Conservation (phyloP, 176 grass and related monocot genomes). For the Avena sativa region DNA sequence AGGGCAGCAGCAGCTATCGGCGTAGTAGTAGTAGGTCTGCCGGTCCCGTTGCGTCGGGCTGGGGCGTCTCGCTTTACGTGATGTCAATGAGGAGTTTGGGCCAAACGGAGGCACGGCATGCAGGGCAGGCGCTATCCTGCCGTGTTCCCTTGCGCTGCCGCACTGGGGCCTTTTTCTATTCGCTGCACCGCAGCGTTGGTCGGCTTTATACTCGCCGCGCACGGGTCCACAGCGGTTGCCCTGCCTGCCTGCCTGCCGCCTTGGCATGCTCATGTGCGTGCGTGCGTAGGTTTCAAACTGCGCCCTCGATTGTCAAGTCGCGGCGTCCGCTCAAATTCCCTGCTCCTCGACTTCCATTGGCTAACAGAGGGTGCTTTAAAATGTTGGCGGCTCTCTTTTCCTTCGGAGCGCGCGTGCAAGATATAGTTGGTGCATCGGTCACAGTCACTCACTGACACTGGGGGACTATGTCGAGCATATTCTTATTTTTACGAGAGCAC, state of each 20-base stretch:
- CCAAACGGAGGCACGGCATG: slow-evolving; percentile 36
- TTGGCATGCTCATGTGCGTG: too few relatives aligned
- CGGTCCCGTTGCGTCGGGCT: not conserved
- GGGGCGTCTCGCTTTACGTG: not conserved
- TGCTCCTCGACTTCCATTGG: not conserved
- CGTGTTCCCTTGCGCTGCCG: slow-evolving; percentile 41
- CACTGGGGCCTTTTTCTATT: slow-evolving; percentile 35
- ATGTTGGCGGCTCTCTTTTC: not conserved
- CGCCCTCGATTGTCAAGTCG: slow-evolving; percentile 35
- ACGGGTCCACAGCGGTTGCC: not conserved
- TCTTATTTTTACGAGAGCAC: too few relatives aligned
- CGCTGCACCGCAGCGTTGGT: slow-evolving; percentile 48
- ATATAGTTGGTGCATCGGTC: not conserved
- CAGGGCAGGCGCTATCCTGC: slow-evolving; percentile 32
- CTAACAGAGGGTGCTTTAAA: not conserved
- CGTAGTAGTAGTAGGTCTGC: not conserved
- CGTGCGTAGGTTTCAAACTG: slow-evolving; percentile 33
- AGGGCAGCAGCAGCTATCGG: not conserved
- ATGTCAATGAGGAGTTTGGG: not conserved
- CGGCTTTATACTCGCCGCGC: slow-evolving; percentile 48
- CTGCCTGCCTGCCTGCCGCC: not conserved
- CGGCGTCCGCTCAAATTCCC: not conserved
- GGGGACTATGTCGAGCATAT: too few relatives aligned
- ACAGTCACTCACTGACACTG: too few relatives aligned
- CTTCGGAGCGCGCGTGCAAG: not conserved